Evolutionary conservation across 2,329 filamentous ascomycete species (phyloP), one percentile per base, ranked within the genome.

Genomic region (Talaromyces amestolkiae): DNA sequence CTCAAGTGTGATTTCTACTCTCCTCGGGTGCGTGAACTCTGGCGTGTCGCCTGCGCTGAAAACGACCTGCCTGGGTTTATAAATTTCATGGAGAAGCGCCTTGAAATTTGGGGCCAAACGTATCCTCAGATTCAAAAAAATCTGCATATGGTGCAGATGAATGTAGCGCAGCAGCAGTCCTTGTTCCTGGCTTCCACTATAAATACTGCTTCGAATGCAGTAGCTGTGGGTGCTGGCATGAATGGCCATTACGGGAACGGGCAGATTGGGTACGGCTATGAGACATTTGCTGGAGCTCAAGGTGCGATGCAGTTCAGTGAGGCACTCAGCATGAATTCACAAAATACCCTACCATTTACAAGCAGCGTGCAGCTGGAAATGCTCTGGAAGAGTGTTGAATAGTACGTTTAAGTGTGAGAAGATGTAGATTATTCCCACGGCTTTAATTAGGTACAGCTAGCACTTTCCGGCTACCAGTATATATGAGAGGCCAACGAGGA

Each of bases 261-360:
- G 22, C 49, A 53, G 13, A 53, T 53, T 53, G 49, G 49, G 24
- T 53, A 53, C 49, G 41, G 45, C 43, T 33, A 53, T 31, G 49
- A 53, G 49, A 53, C 49, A 53, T 53, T n/a, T 53, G 49, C 49
- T 53, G 49, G 49, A 33, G 49, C 49, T 53, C 49, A 53, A 53
- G 49, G 49, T 17, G 49, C 49, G 19, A 15, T 33, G 49, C 49
- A 53, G 49, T 53, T 31, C 49, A 27, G 19, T n/a, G 49, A 53
- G 24, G 49, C 49, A 10, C 49, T 53, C 15, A 33, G 19, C 49
- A 53, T 53, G 49, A 53, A 3, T 31, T 33, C 31, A n/a, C 7
- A 10, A 15, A 43, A 43, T 43, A n/a, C 17, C 17, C 39, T 43
- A 43, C 17, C 17, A 43, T n/a, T 43, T 43, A n/a, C 39, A 43